Percentiles rank a stretch among this genome's conserved stretches.
These are phyloP conservation scores for Cryptococcus sp. DNA, from an alignment of 1,284 basidiomycete genomes.

Conservation along the genomic window DNA sequence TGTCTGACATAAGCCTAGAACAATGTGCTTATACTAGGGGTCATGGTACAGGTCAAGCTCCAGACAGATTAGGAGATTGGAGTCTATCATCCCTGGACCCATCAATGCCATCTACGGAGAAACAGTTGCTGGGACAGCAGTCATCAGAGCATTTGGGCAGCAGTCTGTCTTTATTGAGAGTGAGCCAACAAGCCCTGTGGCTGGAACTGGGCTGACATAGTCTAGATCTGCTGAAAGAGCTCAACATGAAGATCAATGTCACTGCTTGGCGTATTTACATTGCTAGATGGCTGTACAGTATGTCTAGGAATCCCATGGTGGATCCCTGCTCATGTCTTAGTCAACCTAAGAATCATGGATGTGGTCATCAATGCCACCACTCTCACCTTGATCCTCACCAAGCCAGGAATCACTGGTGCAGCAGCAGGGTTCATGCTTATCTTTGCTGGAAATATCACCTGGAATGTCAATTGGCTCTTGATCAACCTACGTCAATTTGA, in stretches of 20 bases:
- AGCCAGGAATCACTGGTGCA: conserved; percentile 19
- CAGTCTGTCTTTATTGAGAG: conserved; percentile 25
- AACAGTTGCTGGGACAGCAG: conserved; percentile 31
- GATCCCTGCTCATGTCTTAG: conserved; percentile 10
- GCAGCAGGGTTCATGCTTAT: conserved; percentile 30
- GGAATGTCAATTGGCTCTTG: conserved; percentile 16
- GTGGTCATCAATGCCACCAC: conserved; percentile 19
- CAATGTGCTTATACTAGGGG: conserved; percentile 7
- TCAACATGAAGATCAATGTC: conserved; percentile 24
- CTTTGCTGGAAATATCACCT: conserved; percentile 21
- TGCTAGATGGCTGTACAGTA: conserved; percentile 22
- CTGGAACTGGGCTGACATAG: neutral
- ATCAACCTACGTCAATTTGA: conserved; percentile 34
- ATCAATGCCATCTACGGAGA: conserved; percentile 34
- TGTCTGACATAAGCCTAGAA: neutral
- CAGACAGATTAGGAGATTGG: conserved; percentile 22
- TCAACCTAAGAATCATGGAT: conserved; percentile 18
- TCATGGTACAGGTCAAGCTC: conserved; percentile 20
- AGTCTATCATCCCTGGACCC: conserved; percentile 21
- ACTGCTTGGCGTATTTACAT: conserved; percentile 16
- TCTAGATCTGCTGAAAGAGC: conserved; percentile 23
- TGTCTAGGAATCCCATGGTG: neutral
- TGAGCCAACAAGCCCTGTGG: conserved; percentile 2
- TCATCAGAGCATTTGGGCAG: conserved; percentile 30
- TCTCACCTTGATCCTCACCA: conserved; percentile 17